Conservation (phyloP, 2,329 filamentous ascomycete genomes). For the Fusarium algeriense region DNA sequence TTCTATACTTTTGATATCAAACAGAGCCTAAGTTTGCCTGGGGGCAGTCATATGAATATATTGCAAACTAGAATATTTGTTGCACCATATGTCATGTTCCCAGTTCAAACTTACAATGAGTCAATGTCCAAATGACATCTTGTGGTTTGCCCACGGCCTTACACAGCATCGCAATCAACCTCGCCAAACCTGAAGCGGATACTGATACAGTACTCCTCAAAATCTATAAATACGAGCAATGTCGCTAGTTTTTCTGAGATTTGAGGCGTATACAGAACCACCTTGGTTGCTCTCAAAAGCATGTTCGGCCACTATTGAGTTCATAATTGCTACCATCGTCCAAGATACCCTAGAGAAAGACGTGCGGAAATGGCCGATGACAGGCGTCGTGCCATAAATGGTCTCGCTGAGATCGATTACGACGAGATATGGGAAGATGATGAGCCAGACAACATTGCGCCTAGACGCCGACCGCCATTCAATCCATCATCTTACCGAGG, state of each 20-base stretch:
- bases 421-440: not conserved
- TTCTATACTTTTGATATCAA: not conserved
- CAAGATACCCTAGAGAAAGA: not conserved
- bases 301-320: constrained; percentile 3
- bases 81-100: not conserved
- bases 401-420: constrained; percentile 9
- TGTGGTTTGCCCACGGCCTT: not conserved
- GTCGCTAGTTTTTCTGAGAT: not conserved
- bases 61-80: not conserved
- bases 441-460: not conserved
- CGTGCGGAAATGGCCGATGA: not conserved
- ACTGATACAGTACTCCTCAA: not conserved
- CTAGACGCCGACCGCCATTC: not conserved
- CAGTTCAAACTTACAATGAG: not conserved
- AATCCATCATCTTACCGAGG: not conserved
- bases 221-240: constrained; percentile 17
- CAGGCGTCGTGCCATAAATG: not conserved
- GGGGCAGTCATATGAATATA: no score
- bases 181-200: constrained; percentile 8
- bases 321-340: not conserved
- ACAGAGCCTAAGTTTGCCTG: not conserved
- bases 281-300: not conserved
- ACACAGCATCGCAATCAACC: not conserved
- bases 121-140: not conserved
- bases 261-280: not conserved